phyloP scores from a whole-genome alignment of 345 rosid genomes.

The Acer saccharum region DNA sequence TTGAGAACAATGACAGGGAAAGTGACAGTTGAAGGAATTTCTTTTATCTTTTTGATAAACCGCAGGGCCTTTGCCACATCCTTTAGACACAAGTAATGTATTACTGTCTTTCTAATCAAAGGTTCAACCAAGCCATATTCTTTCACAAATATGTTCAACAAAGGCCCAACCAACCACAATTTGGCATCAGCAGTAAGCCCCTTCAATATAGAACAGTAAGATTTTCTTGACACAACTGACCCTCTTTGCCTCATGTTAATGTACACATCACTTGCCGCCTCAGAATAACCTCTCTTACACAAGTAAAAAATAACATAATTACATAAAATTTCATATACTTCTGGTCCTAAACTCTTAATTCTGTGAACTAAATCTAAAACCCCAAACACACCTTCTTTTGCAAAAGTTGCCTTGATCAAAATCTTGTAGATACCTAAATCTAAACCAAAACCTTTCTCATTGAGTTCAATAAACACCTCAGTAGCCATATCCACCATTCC shows the following conservation, averaged over 20 bases:
- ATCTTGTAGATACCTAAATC: slow-evolving; percentile 38
- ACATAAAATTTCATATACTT: slow-evolving; percentile 36
- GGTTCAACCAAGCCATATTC: slow-evolving; percentile 51
- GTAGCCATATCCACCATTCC: slow-evolving; percentile 63
- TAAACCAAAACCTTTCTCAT: slow-evolving; percentile 46
- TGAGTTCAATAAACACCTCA: slow-evolving; percentile 58
- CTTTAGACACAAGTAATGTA: slow-evolving; percentile 50
- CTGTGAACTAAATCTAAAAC: slow-evolving; percentile 46
- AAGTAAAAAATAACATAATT: slow-evolving; percentile 53
- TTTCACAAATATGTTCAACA: slow-evolving; percentile 43
- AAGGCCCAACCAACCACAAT: slow-evolving; percentile 31
- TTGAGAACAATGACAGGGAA: slow-evolving; percentile 45
- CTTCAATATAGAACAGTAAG: slow-evolving; percentile 39
- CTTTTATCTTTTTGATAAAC: slow-evolving; percentile 45
- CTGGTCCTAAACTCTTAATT: slow-evolving; percentile 41
- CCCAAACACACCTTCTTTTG: slow-evolving; percentile 46
- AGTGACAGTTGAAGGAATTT: slow-evolving; percentile 27
- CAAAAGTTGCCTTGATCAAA: slow-evolving; percentile 47
- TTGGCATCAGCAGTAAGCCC: slow-evolving; percentile 37
- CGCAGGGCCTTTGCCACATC: slow-evolving; percentile 32
- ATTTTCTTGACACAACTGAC: slow-evolving; percentile 33
- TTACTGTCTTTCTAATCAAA: slow-evolving; percentile 36
- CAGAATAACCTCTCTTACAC: slow-evolving; percentile 53
- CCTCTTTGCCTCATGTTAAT: slow-evolving; percentile 50
- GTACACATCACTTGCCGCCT: slow-evolving; percentile 48